Conservation (phyloP, 2,329 filamentous ascomycete genomes). For the Clonostachys solani region DNA sequence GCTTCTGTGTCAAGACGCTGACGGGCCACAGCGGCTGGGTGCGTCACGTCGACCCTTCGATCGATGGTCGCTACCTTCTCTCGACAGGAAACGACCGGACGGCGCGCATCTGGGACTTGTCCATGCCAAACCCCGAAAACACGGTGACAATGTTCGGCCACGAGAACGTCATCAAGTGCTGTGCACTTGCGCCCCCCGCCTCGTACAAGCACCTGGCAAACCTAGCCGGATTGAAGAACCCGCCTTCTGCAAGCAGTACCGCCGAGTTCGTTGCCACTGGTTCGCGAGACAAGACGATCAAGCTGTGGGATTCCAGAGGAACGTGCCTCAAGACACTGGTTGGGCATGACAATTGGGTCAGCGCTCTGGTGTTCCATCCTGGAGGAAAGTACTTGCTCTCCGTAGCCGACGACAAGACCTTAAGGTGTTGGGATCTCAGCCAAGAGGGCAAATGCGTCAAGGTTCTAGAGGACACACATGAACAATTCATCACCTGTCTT, state of each 20-base stretch:
- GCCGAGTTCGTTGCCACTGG: constrained; percentile 90
- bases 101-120: constrained; percentile 80
- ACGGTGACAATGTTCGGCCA: constrained; percentile 82
- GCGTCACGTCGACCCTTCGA: constrained; percentile 77
- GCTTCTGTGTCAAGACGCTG: constrained; percentile 89
- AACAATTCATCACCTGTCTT: constrained; percentile 81
- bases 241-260: constrained; percentile 67
- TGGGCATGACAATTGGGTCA: constrained; percentile 94
- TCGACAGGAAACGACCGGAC: constrained; percentile 82
- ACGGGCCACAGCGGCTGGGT: constrained; percentile 86
- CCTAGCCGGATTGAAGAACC: constrained; percentile 78
- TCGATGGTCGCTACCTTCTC: constrained; percentile 78
- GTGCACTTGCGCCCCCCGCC: constrained; percentile 75
- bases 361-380: constrained; percentile 82
- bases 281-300: constrained; percentile 85
- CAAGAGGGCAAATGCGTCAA: constrained; percentile 92
- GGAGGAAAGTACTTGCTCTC: constrained; percentile 87
- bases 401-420: constrained; percentile 83
- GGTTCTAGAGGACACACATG: constrained; percentile 70
- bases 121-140: constrained; percentile 57
- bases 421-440: constrained; percentile 88
- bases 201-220: constrained; percentile 73
- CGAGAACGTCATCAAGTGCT: constrained; percentile 83
- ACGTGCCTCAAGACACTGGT: constrained; percentile 78
- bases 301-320: constrained; percentile 82